A percentile compares a stretch with the other conserved stretches of the same genome.
These are phyloP conservation scores for Aphanomyces cochlioides DNA, from an alignment of 352 stramenopile species.

Conservation along the genomic window DNA sequence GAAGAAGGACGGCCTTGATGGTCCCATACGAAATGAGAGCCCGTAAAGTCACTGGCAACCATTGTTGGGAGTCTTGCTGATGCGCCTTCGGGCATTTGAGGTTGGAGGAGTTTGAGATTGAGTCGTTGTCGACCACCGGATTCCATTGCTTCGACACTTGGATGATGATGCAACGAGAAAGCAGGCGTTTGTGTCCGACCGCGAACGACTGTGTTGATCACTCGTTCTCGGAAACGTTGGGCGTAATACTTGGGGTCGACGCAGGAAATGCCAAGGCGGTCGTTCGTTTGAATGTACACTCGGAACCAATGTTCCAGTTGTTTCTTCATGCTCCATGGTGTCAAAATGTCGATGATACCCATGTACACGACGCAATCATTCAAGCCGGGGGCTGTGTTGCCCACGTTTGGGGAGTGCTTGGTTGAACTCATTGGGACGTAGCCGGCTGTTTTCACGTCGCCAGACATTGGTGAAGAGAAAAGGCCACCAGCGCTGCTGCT, in stretches of 20 bases:
- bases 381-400: not conserved
- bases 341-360: slow-evolving; percentile 97
- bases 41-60: slow-evolving; percentile 27
- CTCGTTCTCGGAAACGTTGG: slow-evolving; percentile 77
- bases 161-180: not conserved
- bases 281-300: slow-evolving; percentile 72
- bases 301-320: slow-evolving; percentile 86
- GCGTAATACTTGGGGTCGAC: slow-evolving; percentile 78
- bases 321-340: slow-evolving; percentile 93
- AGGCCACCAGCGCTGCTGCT: not conserved
- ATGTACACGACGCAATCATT: slow-evolving; percentile 89
- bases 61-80: slow-evolving; percentile 6
- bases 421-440: slow-evolving; percentile 11
- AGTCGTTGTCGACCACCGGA: slow-evolving; percentile 11
- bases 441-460: not conserved
- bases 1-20: slow-evolving; percentile 5
- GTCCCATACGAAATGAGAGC: slow-evolving; percentile 22
- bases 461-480: not conserved
- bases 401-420: not conserved
- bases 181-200: slow-evolving; percentile 35
- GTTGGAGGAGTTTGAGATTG: slow-evolving; percentile 9
- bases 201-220: slow-evolving; percentile 81
- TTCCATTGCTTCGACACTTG: not conserved
- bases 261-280: slow-evolving; percentile 75
- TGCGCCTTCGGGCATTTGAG: not conserved